Conservation (phyloP, 768 basidiomycete species). For the Megacollybia marginata region DNA sequence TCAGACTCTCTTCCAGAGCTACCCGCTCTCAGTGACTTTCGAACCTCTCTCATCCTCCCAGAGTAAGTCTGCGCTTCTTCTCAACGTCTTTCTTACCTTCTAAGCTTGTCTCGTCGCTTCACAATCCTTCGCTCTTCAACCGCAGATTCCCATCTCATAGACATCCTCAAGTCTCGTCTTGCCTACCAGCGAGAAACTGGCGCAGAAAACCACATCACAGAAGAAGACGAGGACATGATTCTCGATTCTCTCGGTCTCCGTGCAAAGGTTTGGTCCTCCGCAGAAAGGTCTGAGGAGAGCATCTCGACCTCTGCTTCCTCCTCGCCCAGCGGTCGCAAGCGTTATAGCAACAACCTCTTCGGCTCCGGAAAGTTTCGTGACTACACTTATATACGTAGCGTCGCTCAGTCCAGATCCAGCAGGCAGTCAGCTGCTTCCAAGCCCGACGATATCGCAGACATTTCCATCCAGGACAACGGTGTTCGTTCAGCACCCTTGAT, state of each 20-base stretch:
- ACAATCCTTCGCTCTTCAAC: slow-evolving; percentile 66
- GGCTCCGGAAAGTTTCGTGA: slow-evolving; percentile 76
- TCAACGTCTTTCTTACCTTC: slow-evolving; percentile 12
- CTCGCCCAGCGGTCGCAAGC: slow-evolving; percentile 45
- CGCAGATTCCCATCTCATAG: slow-evolving; percentile 58
- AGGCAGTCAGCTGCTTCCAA: slow-evolving; percentile 41
- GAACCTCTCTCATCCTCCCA: slow-evolving; percentile 79
- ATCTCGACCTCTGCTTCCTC: slow-evolving; percentile 25
- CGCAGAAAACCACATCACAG: slow-evolving; percentile 58
- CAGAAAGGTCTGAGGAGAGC: slow-evolving; percentile 29
- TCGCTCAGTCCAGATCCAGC: slow-evolving; percentile 33
- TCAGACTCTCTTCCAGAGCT: slow-evolving; percentile 44
- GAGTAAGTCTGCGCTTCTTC: slow-evolving; percentile 45
- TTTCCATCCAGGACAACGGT: slow-evolving; percentile 4
- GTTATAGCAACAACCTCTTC: slow-evolving; percentile 84
- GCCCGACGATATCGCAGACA: slow-evolving; percentile 23
- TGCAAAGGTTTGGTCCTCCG: slow-evolving; percentile 20
- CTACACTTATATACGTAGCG: slow-evolving; percentile 59
- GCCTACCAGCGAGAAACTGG: slow-evolving; percentile 74
- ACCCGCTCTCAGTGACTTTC: slow-evolving; percentile 69
- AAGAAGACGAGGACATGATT: slow-evolving; percentile 83
- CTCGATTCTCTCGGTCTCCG: slow-evolving; percentile 61
- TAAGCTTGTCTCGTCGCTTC: slow-evolving; percentile 76
- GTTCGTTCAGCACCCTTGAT: slow-evolving; percentile 35
- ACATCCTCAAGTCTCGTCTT: slow-evolving; percentile 57